Evolutionary conservation across 441 rosid genomes (phyloP).

Genomic region (Codiaeum variegatum): DNA sequence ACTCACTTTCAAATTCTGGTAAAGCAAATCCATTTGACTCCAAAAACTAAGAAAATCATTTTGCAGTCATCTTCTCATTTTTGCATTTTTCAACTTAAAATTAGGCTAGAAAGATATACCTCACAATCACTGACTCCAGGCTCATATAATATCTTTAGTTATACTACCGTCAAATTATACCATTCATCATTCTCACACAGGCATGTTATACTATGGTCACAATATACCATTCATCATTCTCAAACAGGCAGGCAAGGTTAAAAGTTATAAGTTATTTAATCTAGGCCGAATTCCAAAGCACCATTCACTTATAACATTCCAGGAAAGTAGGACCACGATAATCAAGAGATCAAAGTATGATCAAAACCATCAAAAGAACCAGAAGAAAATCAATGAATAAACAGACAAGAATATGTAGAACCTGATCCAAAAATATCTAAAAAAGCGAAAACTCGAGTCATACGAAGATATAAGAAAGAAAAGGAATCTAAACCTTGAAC

Average conservation of each 20-base stretch:
- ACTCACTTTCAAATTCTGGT: neutral
- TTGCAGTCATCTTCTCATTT: neutral
- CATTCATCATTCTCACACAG: neutral
- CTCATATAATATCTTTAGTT: neutral
- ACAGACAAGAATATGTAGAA: neutral
- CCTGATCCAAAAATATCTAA: neutral
- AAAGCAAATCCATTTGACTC: neutral
- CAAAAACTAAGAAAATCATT: neutral
- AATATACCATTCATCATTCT: neutral
- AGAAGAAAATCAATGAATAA: neutral
- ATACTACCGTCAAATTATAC: neutral
- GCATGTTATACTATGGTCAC: neutral
- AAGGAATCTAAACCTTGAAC: slow-evolving; percentile 50
- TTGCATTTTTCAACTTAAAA: too few relatives aligned
- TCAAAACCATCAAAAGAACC: neutral
- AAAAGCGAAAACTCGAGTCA: neutral
- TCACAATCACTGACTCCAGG: neutral
- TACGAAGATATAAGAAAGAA: too few relatives aligned
- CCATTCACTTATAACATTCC: neutral
- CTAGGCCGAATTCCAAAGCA: neutral
- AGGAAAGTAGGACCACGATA: neutral
- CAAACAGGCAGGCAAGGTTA: too few relatives aligned
- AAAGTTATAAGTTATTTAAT: too few relatives aligned
- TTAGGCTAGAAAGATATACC: too few relatives aligned
- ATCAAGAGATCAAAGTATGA: neutral